A percentile compares a stretch with the other conserved stretches of the same genome.
phyloP scores from a whole-genome alignment of 306 rosid species.

The Crataegus laevigata region DNA sequence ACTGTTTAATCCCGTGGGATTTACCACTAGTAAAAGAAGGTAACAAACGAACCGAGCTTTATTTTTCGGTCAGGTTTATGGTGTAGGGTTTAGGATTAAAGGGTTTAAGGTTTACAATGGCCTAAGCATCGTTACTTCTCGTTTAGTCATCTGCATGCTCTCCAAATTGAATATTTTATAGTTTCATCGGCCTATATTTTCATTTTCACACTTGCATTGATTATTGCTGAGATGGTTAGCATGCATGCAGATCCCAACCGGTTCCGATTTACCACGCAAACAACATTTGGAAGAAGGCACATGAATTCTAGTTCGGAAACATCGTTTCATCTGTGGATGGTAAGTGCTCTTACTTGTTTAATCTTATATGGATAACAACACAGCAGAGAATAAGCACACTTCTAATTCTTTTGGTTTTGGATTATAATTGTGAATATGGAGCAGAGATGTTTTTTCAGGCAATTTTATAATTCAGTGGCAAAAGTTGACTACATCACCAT shows the following conservation, averaged over 20 bases:
- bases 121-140: too few species aligned
- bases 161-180: neutral
- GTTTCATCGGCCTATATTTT: neutral
- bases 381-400: neutral
- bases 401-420: neutral
- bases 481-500: conserved; percentile 37
- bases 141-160: too few species aligned
- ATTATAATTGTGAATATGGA: conserved; percentile 3
- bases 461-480: conserved; percentile 30
- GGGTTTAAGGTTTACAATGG: too few species aligned
- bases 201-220: neutral
- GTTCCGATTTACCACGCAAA: conserved; percentile 32
- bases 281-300: conserved; percentile 38
- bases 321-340: conserved; percentile 22
- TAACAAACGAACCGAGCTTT: neutral
- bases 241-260: conserved; percentile 32
- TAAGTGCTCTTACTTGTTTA: conserved; percentile 3
- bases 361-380: neutral
- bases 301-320: conserved; percentile 19
- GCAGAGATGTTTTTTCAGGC: conserved; percentile 46
- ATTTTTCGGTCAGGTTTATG: too few species aligned
- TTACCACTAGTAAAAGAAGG: neutral
- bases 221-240: neutral
- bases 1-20: neutral
- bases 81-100: too few species aligned